Conservation (phyloP, 140 eudicot genomes). For the Stevia rebaudiana region DNA sequence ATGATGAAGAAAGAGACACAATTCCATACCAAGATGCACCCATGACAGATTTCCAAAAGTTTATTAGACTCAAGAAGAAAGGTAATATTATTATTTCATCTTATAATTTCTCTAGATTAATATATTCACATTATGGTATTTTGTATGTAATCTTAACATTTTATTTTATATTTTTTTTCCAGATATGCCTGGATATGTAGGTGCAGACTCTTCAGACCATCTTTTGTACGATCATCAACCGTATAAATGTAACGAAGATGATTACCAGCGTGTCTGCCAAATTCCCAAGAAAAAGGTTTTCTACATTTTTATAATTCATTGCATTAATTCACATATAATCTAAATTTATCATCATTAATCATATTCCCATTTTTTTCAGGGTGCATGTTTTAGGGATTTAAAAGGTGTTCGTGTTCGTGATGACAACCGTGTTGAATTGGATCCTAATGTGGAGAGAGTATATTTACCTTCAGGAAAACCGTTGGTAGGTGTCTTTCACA, state of each 20-base stretch:
- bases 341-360: background rate
- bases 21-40: slow-evolving; percentile 40
- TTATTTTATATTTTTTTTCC: background rate
- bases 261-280: slow-evolving; percentile 52
- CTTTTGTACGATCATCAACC: slow-evolving; percentile 65
- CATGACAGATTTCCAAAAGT: slow-evolving; percentile 48
- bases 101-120: background rate
- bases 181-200: slow-evolving; percentile 35
- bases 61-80: slow-evolving; percentile 41
- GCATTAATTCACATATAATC: background rate
- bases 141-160: no score
- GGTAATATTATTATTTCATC: slow-evolving; percentile 25
- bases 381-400: slow-evolving; percentile 76
- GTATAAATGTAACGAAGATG: slow-evolving; percentile 51
- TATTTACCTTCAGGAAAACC: slow-evolving; percentile 59
- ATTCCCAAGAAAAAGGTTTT: slow-evolving; percentile 71
- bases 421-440: slow-evolving; percentile 63
- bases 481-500: slow-evolving; percentile 35
- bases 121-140: background rate
- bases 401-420: slow-evolving; percentile 48
- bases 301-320: background rate
- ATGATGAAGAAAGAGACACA: slow-evolving; percentile 47
- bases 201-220: slow-evolving; percentile 12
- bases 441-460: slow-evolving; percentile 47
- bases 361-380: slow-evolving; percentile 32